Conservation (phyloP, 78 protist species). For the Speleostelium caveatum region DNA sequence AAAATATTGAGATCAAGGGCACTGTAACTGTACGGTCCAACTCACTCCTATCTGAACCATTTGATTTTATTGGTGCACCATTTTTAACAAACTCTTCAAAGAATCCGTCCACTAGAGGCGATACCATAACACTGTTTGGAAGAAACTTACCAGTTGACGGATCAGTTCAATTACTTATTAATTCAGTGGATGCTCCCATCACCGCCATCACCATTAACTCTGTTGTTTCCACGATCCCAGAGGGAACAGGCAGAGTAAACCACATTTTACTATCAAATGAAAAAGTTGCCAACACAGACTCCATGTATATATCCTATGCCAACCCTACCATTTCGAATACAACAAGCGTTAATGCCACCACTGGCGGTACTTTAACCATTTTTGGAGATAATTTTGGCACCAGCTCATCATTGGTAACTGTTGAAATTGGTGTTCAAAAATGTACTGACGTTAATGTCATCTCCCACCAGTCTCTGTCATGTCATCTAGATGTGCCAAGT, state of each 20-base stretch:
- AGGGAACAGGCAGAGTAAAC: not conserved
- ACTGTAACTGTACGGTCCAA: not conserved
- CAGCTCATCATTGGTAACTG: not conserved
- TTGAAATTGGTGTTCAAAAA: not conserved
- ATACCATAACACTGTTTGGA: not conserved
- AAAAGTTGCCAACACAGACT: not conserved
- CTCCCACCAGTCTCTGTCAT: not conserved
- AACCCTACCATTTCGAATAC: not conserved
- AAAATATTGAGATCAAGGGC: slow-evolving; percentile 2
- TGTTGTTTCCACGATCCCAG: not conserved
- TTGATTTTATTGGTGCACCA: slow-evolving; percentile 12
- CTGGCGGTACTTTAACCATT: slow-evolving; percentile 8
- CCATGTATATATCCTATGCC: not conserved
- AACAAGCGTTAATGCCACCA: not conserved
- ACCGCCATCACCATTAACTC: not conserved
- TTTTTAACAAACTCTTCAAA: not conserved
- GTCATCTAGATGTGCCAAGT: not conserved
- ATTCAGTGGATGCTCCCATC: not conserved
- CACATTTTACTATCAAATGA: slow-evolving; percentile 3
- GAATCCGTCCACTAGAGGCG: not conserved
- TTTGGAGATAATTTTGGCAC: slow-evolving; percentile 4
- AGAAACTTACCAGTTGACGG: slow-evolving; percentile 27
- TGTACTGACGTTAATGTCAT: not conserved
- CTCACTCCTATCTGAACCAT: not conserved
- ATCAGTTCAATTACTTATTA: not conserved